phyloP scores from a whole-genome alignment of 179 eudicot genomes.

The Spinacia oleracea region DNA sequence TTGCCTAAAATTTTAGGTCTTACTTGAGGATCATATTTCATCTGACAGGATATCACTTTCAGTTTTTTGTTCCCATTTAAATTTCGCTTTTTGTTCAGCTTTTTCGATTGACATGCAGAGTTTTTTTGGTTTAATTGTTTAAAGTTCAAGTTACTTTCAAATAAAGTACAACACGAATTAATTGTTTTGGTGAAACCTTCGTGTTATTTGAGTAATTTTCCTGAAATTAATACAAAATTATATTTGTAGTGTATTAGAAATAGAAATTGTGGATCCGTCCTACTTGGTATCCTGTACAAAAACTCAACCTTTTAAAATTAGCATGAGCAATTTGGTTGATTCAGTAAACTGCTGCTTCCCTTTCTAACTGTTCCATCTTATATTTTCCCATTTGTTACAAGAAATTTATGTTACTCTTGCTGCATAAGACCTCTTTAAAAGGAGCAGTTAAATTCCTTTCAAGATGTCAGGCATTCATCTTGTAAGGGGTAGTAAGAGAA shows the following conservation, averaged over 20 bases:
- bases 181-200: too few relatives aligned
- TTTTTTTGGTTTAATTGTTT: too few relatives aligned
- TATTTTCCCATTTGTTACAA: neutral
- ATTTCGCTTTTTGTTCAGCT: neutral
- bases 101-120: too few relatives aligned
- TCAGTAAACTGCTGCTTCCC: neutral
- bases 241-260: too few relatives aligned
- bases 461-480: neutral
- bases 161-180: too few relatives aligned
- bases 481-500: constrained; percentile 4
- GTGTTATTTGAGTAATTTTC: too few relatives aligned
- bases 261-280: too few relatives aligned
- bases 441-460: neutral
- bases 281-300: neutral
- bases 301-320: neutral
- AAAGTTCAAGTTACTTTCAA: too few relatives aligned
- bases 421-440: neutral
- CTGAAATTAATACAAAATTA: too few relatives aligned
- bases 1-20: too few relatives aligned
- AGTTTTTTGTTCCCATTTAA: neutral
- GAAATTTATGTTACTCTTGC: neutral
- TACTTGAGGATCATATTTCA: neutral
- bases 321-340: neutral
- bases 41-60: neutral
- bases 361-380: neutral